These are phyloP conservation scores for Penicillium subrubescens DNA, from an alignment of 495 filamentous ascomycete genomes.

Conservation along the genomic window DNA sequence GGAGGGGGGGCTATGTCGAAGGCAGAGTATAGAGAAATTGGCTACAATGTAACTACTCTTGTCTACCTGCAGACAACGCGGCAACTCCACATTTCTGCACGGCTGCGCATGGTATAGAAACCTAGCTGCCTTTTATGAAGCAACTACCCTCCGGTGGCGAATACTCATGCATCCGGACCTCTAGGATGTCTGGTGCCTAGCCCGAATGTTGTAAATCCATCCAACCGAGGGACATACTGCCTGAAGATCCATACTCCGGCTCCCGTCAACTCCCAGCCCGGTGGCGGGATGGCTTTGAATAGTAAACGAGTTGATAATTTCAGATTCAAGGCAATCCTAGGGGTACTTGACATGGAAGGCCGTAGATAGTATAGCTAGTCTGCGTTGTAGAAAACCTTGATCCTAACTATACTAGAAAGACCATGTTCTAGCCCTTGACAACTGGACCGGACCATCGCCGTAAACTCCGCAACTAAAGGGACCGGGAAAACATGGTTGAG, in stretches of 20 bases:
- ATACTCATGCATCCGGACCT: background rate
- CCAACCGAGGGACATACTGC: constrained; percentile 7
- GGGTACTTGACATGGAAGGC: background rate
- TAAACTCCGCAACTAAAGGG: constrained; percentile 7
- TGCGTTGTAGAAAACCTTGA: constrained; percentile 9
- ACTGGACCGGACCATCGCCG: constrained; percentile 7
- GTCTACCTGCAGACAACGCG: background rate
- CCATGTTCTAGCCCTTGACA: constrained; percentile 13
- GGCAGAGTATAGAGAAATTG: background rate
- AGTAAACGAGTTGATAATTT: background rate
- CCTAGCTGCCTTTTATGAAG: background rate
- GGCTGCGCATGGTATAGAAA: constrained; percentile 8
- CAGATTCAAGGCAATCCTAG: background rate
- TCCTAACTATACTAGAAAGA: background rate
- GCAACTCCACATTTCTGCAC: constrained; percentile 25
- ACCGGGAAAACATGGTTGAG: constrained; percentile 2
- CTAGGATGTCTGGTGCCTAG: background rate
- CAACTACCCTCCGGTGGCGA: background rate
- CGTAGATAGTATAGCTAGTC: background rate
- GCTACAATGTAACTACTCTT: background rate
- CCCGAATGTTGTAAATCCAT: constrained; percentile 17
- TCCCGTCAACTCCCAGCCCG: background rate
- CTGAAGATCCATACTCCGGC: constrained; percentile 17
- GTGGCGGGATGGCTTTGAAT: background rate
- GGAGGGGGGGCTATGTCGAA: background rate